phyloP scores from a whole-genome alignment of 306 rosid species.

The Prunus persica region DNA sequence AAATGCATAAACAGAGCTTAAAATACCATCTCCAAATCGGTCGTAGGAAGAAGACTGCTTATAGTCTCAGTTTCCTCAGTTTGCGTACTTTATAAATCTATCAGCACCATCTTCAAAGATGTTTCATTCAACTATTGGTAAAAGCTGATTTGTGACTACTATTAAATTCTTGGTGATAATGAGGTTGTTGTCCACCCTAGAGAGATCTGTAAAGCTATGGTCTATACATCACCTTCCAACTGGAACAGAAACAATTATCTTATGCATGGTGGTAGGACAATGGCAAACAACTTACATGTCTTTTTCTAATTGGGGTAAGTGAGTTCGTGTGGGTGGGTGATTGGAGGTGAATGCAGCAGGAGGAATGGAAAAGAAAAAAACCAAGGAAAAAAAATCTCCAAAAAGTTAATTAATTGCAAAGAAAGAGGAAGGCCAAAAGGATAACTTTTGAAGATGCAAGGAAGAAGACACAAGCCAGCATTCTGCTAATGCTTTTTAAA shows the following conservation, averaged over 20 bases:
- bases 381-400: neutral
- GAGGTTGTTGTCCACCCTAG: neutral
- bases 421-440: conserved; percentile 3
- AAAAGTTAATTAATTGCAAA: neutral
- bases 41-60: neutral
- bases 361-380: conserved; percentile 7
- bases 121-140: neutral
- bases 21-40: neutral
- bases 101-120: neutral
- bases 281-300: neutral
- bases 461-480: conserved; percentile 9
- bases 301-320: neutral
- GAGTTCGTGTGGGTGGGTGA: conserved; percentile 3
- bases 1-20: neutral
- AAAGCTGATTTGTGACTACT: neutral
- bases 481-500: neutral
- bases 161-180: neutral
- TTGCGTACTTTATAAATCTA: neutral
- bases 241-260: neutral
- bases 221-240: neutral
- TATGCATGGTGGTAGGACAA: neutral
- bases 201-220: neutral
- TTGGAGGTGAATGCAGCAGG: neutral
- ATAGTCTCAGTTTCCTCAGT: neutral
- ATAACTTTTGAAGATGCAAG: conserved; percentile 8